Percentiles rank a stretch among this genome's conserved stretches.
phyloP scores from a whole-genome alignment of 306 rosid species.

The Macrotyloma uniflorum region DNA sequence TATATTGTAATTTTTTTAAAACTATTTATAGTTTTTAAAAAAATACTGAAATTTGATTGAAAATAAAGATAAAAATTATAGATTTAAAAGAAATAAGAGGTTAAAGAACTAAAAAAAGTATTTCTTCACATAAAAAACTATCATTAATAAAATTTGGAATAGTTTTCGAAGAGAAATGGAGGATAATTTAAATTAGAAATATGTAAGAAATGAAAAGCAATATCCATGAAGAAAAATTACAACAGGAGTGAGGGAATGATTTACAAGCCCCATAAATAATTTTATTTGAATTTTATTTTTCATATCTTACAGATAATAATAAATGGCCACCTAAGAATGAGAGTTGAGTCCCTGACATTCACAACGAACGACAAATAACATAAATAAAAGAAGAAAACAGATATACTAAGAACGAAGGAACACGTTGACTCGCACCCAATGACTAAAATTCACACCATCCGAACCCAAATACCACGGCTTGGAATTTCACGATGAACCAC shows the following conservation, averaged over 20 bases:
- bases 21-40: too few relatives aligned
- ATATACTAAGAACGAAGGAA: neutral
- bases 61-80: too few relatives aligned
- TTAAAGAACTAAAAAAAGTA: too few relatives aligned
- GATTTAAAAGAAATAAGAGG: too few relatives aligned
- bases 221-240: neutral
- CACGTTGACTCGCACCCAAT: too few relatives aligned
- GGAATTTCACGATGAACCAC: slow-evolving; percentile 73
- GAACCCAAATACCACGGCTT: slow-evolving; percentile 80
- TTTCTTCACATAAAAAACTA: too few relatives aligned
- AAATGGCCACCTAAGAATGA: neutral
- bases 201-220: neutral
- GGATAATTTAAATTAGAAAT: neutral
- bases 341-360: neutral
- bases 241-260: neutral
- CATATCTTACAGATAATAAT: neutral
- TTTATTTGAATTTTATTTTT: neutral
- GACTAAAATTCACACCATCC: slow-evolving; percentile 37
- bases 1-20: too few relatives aligned
- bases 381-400: neutral
- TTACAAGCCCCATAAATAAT: neutral
- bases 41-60: too few relatives aligned
- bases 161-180: too few relatives aligned
- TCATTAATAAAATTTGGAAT: too few relatives aligned
- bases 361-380: neutral